Base-by-base conservation (phyloP, 2,329 filamentous ascomycete genomes). In the Apiospora saccharicola region DNA sequence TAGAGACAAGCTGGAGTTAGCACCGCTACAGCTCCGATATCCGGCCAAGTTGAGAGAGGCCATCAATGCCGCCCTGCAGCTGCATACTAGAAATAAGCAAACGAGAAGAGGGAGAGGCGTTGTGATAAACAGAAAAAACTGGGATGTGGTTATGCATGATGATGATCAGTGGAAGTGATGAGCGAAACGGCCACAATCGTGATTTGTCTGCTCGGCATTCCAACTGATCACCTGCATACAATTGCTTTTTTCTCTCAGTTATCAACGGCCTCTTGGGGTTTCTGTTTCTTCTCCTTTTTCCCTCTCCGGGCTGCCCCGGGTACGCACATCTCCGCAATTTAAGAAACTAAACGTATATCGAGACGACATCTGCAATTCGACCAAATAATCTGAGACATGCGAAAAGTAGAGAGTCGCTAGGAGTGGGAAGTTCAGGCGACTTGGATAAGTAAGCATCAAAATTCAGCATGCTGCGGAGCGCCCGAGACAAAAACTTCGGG, bases 141-240 rank as follows among this genome's bases (percentile, higher is more conserved):
- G n/a, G 57, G 57, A 41, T 64, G 37, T 4, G 37, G 22, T 41
- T n/a, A 64, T 41, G 57, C 57, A 64, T 64, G 12, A 64, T 64
- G 57, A 64, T 64, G 57, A 64, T n/a, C 30, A 2, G 34, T 64
- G 19, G 10, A 34, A 37, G 30, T 37, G 30, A 61, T 19, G 16
- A 22, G 30, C 4, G 16, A 26, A 37, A 37, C 37, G 30, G 30
- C 19, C 57, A 22, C 57, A 64, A 22, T 64, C 10, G 57, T 64
- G 57, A 41, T n/a, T n/a, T n/a, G 19, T 41, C 57, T 41, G 57
- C 34, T 41, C 37, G 37, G n/a, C 22, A 64, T 34, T 10, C 13
- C 19, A n/a, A 41, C 19, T 41, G 34, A 41, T 64, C 57, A 64
- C 57, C 30, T 64, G 57, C 34, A 7, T 34, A 64, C n/a, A n/a